phyloP scores from a whole-genome alignment of 192 early-diverging fungal species.

The Umbelopsis ramanniana region DNA sequence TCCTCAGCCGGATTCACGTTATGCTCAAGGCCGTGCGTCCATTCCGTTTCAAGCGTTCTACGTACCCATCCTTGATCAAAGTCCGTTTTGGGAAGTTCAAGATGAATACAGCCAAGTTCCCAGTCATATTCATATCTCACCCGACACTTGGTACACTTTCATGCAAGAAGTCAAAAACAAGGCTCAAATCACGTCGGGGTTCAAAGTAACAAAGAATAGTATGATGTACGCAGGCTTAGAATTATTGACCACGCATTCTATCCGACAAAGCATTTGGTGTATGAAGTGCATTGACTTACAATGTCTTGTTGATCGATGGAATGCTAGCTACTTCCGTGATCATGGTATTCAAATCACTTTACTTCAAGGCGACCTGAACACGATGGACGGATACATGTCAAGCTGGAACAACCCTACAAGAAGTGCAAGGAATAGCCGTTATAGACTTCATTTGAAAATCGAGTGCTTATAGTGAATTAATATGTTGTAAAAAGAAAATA shows the following conservation, averaged over 20 bases:
- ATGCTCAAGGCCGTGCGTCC: too few species aligned
- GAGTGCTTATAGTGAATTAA: neutral
- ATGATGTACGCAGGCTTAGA: neutral
- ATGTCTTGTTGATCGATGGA: neutral
- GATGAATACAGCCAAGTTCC: too few species aligned
- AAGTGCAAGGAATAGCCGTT: neutral
- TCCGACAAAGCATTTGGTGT: neutral
- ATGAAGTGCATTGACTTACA: neutral
- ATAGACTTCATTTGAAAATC: neutral
- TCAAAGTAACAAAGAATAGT: neutral
- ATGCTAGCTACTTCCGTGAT: neutral
- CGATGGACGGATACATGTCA: neutral
- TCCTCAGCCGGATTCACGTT: too few species aligned
- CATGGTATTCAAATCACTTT: conserved; percentile 8
- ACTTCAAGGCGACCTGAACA: neutral
- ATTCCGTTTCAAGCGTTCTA: neutral
- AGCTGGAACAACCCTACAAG: too few species aligned
- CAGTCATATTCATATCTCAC: neutral
- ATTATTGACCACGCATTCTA: neutral
- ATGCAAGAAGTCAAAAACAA: neutral
- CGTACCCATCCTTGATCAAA: neutral
- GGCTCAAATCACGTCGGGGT: neutral
- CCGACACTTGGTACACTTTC: neutral
- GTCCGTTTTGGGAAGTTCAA: too few species aligned
- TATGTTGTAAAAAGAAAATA: too few species aligned